Evolutionary conservation across 1,139 yeast species (phyloP).

Genomic region (Saccharomycopsis crataegensis): DNA sequence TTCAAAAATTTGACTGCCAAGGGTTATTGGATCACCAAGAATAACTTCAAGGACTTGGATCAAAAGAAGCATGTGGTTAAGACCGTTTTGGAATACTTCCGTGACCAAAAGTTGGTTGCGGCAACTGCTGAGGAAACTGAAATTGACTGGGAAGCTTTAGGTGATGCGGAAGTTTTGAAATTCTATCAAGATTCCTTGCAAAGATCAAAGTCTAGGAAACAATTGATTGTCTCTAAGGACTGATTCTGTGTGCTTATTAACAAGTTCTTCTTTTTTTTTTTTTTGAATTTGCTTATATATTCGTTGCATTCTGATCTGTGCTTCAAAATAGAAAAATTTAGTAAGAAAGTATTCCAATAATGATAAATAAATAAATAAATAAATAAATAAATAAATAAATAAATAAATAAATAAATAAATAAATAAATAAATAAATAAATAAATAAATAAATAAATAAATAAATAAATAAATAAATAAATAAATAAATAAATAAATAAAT

Average conservation of each 20-base stretch:
- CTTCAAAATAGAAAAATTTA: neutral
- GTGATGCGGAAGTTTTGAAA: slow-evolving; percentile 14
- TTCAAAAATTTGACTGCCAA: slow-evolving; percentile 80
- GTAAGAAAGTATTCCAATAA: neutral
- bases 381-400: neutral
- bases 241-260: neutral
- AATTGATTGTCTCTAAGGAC: slow-evolving; percentile 14
- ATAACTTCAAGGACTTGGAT: slow-evolving; percentile 56
- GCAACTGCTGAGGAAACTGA: slow-evolving; percentile 2
- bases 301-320: neutral
- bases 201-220: slow-evolving; percentile 7
- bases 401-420: neutral
- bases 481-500: too few relatives aligned
- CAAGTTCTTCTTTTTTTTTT: neutral
- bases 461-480: too few relatives aligned
- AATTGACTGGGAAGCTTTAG: slow-evolving; percentile 2
- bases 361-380: neutral
- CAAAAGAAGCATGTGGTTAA: slow-evolving; percentile 54
- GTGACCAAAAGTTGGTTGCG: slow-evolving; percentile 42
- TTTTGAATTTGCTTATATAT: neutral
- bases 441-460: too few relatives aligned
- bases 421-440: too few relatives aligned
- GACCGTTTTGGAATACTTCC: slow-evolving; percentile 60
- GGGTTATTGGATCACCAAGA: slow-evolving; percentile 92
- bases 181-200: slow-evolving; percentile 12